Base-by-base conservation (phyloP, 2,329 filamentous ascomycete species). In the Alternaria sp. region DNA sequence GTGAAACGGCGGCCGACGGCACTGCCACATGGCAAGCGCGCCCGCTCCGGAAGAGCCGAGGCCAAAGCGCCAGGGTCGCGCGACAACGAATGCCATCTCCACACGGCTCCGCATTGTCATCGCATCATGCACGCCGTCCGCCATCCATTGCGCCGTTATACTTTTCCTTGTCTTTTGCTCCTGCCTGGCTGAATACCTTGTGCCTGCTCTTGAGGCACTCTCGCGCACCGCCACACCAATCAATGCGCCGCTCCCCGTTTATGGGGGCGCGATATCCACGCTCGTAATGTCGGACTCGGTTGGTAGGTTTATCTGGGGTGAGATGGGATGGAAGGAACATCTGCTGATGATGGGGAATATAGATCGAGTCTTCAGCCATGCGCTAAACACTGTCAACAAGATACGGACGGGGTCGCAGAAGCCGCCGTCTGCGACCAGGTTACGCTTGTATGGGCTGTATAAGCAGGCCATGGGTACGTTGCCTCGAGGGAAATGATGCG, bases 331-430 rank as follows among this genome's bases (percentile, higher is more conserved):
- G 46, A 23, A 17, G 19, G 4, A 21, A 36, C 9, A 15, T 26
- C n/a, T 15, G 25, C 51, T 71, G 55, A 67, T 36, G 15, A 9
- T 6, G 6, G 17, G 9, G 9, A 6, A 17, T 43, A 30, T 67
- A 98, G 96, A 99, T 84, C 91, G 96, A 82, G 96, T 99, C 78
- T 99, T 99, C 81, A 95, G 96, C 80, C 95, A 99, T 88, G 96
- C 96, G 69, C 91, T 99, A 81, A 97, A 97, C 83, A 98, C 96
- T 23, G 95, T 99, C 75, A 97, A 97, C 82, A 96, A 96, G 82
- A 96, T 99, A 73, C 95, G 96, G 77, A 97, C 94, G 17, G 95
- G 96, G 67, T 93, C 93, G 56, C 89, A 93, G 67, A 91, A 96
- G 66, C 96, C 96, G 49, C 96, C 96, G 51, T 88, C 93, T 3